Evolutionary conservation across 352 stramenopile species (phyloP).

Genomic region (Pythium periplocum): DNA sequence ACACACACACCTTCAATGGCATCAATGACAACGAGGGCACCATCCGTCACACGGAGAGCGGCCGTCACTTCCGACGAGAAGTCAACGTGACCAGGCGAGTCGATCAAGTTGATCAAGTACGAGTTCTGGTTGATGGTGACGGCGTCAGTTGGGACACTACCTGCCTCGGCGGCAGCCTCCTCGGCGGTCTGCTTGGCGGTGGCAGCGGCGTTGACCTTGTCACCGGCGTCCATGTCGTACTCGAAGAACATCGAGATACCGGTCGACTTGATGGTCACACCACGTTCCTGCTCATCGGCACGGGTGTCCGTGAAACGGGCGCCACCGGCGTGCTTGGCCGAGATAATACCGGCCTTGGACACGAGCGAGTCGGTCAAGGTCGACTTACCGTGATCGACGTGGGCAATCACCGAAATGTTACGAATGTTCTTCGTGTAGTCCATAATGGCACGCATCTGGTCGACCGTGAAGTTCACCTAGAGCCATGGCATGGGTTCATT

Average conservation of each 20-base stretch:
- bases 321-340: slow-evolving; percentile 97
- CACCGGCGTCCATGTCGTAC: slow-evolving; percentile 96
- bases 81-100: slow-evolving; percentile 99
- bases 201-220: slow-evolving; percentile 70
- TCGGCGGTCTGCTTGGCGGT: slow-evolving; percentile 51
- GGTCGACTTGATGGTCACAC: slow-evolving; percentile 99
- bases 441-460: slow-evolving; percentile 98
- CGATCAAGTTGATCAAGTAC: slow-evolving; percentile 99
- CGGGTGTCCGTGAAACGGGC: slow-evolving; percentile 99
- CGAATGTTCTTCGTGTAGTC: slow-evolving; percentile 99
- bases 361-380: slow-evolving; percentile 98
- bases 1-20: slow-evolving; percentile 99
- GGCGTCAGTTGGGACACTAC: slow-evolving; percentile 21
- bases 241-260: slow-evolving; percentile 99
- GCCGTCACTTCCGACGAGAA: slow-evolving; percentile 99
- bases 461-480: slow-evolving; percentile 99
- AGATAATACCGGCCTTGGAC: slow-evolving; percentile 99
- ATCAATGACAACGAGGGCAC: slow-evolving; percentile 99
- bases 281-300: slow-evolving; percentile 99
- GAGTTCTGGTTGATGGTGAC: slow-evolving; percentile 97
- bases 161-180: slow-evolving; percentile 25
- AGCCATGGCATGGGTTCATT: not conserved
- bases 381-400: slow-evolving; percentile 99
- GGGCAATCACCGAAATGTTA: slow-evolving; percentile 99
- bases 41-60: slow-evolving; percentile 98